These are phyloP conservation scores for Chenopodium formosanum DNA, from an alignment of 148 eudicot species.

Conservation along the genomic window DNA sequence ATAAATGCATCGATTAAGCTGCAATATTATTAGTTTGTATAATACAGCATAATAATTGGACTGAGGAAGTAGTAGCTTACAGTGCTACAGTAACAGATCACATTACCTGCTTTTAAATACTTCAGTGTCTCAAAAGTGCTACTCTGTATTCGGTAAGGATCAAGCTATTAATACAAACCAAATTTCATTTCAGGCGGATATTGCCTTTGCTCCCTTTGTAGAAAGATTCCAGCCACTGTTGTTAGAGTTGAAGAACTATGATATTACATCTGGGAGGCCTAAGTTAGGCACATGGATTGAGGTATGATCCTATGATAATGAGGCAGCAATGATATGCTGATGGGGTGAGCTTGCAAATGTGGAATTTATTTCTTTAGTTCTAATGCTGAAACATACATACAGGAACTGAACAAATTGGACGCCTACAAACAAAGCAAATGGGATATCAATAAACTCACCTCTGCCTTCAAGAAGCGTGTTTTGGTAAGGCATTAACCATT, in stretches of 20 bases:
- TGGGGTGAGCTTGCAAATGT: neutral
- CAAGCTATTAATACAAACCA: too few species aligned
- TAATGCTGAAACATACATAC: neutral
- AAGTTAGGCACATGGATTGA: constrained; percentile 45
- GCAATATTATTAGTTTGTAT: neutral
- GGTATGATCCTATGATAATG: constrained; percentile 23
- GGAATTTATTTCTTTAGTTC: neutral
- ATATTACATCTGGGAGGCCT: constrained; percentile 43
- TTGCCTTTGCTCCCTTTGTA: constrained; percentile 49
- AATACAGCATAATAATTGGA: too few species aligned
- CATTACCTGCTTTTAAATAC: too few species aligned
- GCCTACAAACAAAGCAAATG: constrained; percentile 37
- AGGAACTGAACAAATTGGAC: constrained; percentile 39
- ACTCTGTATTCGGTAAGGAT: too few species aligned
- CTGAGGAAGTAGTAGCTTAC: too few species aligned
- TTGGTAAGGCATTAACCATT: constrained; percentile 17
- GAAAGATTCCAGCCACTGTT: constrained; percentile 44
- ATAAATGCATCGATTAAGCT: neutral
- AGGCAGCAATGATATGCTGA: neutral
- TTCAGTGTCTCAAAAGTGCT: too few species aligned
- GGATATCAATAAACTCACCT: constrained; percentile 26
- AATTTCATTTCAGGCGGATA: constrained; percentile 36
- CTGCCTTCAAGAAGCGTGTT: constrained; percentile 24
- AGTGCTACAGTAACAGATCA: too few species aligned
- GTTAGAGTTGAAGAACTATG: constrained; percentile 41